Base-by-base conservation (phyloP, 2,329 filamentous ascomycete genomes). In the Xylaria sp. region DNA sequence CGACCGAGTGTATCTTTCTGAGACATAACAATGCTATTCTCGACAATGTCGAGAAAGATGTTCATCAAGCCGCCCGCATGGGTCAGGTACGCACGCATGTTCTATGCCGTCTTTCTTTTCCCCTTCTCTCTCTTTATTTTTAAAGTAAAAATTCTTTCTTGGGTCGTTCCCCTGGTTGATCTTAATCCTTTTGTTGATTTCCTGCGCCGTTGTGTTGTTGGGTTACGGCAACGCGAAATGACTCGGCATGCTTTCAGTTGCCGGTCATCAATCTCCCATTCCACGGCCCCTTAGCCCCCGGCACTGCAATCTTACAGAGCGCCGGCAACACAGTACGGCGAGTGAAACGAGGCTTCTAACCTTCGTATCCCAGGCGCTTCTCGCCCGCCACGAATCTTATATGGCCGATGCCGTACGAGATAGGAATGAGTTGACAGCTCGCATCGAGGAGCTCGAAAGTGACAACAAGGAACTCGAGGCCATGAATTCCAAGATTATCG, bases 361-460 rank as follows among this genome's bases (percentile, higher is more conserved):
- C 63, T 92, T 89, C 82, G 84, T 87, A 63, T 81, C 91, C 68
- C 90, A 98, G 96, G 94, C 94, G 69, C 87, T 99, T 66, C 89
- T 99, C 51, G 90, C 92, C 73, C 92, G 95, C 76, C 94, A 99
- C 87, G 94, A 98, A 84, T 90, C 92, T 69, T 98, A 97, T 82
- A 95, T 98, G 87, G 91, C 91, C 74, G 94, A 97, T 80, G 94
- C 94, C 69, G 94, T 97, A 84, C 89, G 90, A 75, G 94, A 98
- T 79, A 92, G 94, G 69, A 84, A 86, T 70, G 88, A 91, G 70
- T 89, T 98, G 82, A 87, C 88, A 54, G 81, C 84, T 56, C 92
- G 88, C 70, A 94, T 98, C 78, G 90, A 92, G 75, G 86, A 86
- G 72, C 86, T 99, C 62, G 93, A 97, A 82, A 81, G 81, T 75